Conservation (phyloP, 2,329 filamentous ascomycete species). For the Aspergillus quadricinctus region DNA sequence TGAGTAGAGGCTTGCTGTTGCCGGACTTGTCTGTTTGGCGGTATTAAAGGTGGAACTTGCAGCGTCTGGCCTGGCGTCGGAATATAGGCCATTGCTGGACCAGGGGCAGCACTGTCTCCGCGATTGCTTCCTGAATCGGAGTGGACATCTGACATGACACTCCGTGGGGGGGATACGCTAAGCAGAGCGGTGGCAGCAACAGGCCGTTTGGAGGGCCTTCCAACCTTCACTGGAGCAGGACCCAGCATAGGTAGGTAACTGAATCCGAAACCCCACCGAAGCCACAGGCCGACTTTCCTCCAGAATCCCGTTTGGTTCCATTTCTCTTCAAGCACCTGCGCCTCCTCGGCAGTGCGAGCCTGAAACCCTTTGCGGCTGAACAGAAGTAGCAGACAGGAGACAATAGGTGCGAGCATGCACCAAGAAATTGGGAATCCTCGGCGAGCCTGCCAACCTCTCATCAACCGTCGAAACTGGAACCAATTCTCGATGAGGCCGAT, state of each 20-base stretch:
- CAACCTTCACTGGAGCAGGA: slow-evolving; percentile 16
- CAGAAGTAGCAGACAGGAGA: slow-evolving; percentile 18
- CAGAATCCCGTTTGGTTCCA: slow-evolving; percentile 24
- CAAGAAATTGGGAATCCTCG: slow-evolving; percentile 29
- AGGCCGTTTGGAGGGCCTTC: not conserved
- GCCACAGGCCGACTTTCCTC: slow-evolving; percentile 23
- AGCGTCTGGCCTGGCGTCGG: not conserved
- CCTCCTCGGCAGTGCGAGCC: slow-evolving; percentile 23
- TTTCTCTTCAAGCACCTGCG: slow-evolving; percentile 19
- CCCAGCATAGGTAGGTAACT: slow-evolving; percentile 27
- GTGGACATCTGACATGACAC: not conserved
- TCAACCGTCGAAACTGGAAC: slow-evolving; percentile 28
- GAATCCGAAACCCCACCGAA: slow-evolving; percentile 27
- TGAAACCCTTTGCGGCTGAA: slow-evolving; percentile 26
- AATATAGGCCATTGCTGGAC: slow-evolving; percentile 7
- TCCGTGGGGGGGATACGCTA: slow-evolving; percentile 4
- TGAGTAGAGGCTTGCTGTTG: not conserved
- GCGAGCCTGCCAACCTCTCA: slow-evolving; percentile 31
- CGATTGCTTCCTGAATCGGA: not conserved
- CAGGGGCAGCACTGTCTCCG: not conserved
- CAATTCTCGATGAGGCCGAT: slow-evolving; percentile 27
- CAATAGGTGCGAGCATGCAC: slow-evolving; percentile 20
- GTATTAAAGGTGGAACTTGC: not conserved
- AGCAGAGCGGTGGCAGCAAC: slow-evolving; percentile 6
- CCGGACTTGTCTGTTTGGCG: not conserved